phyloP scores from a whole-genome alignment of 2,329 filamentous ascomycete genomes.

The Boeremia lycopersici region DNA sequence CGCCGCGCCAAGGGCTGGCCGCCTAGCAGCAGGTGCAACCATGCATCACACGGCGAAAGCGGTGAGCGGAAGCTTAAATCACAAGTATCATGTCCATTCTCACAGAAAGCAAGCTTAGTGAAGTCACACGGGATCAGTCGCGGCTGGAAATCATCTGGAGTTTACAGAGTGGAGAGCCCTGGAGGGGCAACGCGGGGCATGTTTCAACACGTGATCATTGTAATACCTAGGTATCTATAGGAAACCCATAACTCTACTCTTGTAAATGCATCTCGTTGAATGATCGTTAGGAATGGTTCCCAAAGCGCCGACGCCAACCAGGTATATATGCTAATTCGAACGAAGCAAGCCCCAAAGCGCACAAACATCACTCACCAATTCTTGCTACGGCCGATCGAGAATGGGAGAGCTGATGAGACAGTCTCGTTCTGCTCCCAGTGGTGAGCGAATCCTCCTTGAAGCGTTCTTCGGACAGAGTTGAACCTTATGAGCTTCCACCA shows the following conservation, averaged over 20 bases:
- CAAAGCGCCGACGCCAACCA: slow-evolving; percentile 13
- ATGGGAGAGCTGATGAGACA: slow-evolving; percentile 41
- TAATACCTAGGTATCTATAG: background rate
- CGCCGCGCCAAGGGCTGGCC: slow-evolving; percentile 29
- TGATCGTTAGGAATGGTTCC: background rate
- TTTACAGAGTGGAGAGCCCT: slow-evolving; percentile 4
- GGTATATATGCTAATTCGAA: slow-evolving; percentile 15
- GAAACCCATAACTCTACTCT: background rate
- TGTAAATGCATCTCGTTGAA: background rate
- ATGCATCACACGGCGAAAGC: background rate
- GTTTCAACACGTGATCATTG: background rate
- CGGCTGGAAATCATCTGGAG: slow-evolving; percentile 16
- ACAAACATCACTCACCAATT: slow-evolving; percentile 9
- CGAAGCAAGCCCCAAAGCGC: slow-evolving; percentile 3
- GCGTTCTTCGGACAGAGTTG: slow-evolving; percentile 64
- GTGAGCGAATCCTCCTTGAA: slow-evolving; percentile 54
- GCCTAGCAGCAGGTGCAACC: slow-evolving; percentile 17
- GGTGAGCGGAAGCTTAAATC: background rate
- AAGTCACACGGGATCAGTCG: background rate
- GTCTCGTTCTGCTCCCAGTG: slow-evolving; percentile 48
- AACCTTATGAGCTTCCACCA: slow-evolving; percentile 76
- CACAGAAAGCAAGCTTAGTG: background rate
- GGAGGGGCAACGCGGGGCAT: slow-evolving; percentile 39
- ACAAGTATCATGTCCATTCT: background rate
- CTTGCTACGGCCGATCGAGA: slow-evolving; percentile 24